Base-by-base conservation (phyloP, 1,284 basidiomycete genomes). In the Rhodotorula sp. region DNA sequence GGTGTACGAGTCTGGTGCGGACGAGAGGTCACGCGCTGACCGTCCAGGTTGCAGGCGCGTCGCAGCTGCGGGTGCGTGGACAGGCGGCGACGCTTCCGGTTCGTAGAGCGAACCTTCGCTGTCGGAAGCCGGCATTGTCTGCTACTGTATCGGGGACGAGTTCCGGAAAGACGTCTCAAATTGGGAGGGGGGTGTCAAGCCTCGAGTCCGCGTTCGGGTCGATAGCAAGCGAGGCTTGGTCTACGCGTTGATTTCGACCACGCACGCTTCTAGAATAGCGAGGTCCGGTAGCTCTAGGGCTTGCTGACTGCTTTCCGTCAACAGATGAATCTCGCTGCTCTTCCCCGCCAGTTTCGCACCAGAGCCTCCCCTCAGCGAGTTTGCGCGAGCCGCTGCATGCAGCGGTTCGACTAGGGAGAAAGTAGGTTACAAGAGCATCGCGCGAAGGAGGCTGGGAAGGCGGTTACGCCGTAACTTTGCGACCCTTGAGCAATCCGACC, bases 401-500 rank as follows among this genome's bases (percentile, higher is more conserved):
- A 37, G 37, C 37, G 33, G 5, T 33, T 33, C 33, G 33, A 33
- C 33, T 33, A 7, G 46, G 22, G 46, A 4, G 46, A 4, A 49
- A 18, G 48, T 20, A 49, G 18, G 6, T 7, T 49, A 49, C 24
- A 18, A 24, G 10, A 20, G 22, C 48, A 24, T 22, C 20, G 20
- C 20, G 18, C 48, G 6, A 24, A 22, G 20, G 20, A 24, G 24
- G 46, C 18, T 20, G 24, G 20, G 6, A 48, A 14, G 26, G 7
- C 53, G n/a, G 0, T 30, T 56, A 66, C 8, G 64, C 57, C 0
- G 69, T 63, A 5, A 61, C 30, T 42, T 68, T 71, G 49, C 64
- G 75, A 6, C 75, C 69, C 67, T 77, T 71, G 72, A 83, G 68
- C 75, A 84, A 51, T 71, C 93, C 93, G 54, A 93, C 93, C 58